Percentiles rank a stretch among this genome's conserved stretches.
Conservation (phyloP, 257 asterid species). For the Solanum tarijense region DNA sequence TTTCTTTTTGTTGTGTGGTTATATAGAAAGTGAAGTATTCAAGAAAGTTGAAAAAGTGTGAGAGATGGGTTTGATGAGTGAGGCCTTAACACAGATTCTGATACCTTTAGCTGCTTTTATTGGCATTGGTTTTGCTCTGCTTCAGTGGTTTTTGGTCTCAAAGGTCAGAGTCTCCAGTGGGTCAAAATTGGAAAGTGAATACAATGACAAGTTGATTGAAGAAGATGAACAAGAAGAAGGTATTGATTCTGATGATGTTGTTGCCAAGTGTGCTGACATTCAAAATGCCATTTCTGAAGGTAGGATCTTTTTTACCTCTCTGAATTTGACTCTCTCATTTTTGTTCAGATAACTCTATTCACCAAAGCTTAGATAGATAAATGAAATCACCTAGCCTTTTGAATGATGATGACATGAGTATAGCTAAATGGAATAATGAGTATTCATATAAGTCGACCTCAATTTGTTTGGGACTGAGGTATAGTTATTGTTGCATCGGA, state of each 20-base stretch:
- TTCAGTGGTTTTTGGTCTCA: slow-evolving; percentile 22
- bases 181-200: neutral
- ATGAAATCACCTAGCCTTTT: neutral
- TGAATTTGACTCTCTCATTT: neutral
- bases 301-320: neutral
- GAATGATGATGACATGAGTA: neutral
- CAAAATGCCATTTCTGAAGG: slow-evolving; percentile 25
- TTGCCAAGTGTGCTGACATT: slow-evolving; percentile 25
- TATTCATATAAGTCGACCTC: neutral
- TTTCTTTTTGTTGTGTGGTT: neutral
- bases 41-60: neutral
- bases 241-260: neutral
- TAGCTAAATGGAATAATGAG: neutral
- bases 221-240: slow-evolving; percentile 23
- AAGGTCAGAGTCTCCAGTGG: neutral
- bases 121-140: slow-evolving; percentile 15
- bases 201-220: slow-evolving; percentile 14
- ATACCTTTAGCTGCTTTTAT: slow-evolving; percentile 14
- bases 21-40: neutral
- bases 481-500: neutral
- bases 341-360: neutral
- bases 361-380: neutral
- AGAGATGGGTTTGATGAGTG: slow-evolving; percentile 14
- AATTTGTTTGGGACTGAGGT: neutral
- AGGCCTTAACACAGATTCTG: slow-evolving; percentile 8